These are phyloP conservation scores for Nepenthes gracilis DNA, from an alignment of 148 eudicot species.

Conservation along the genomic window DNA sequence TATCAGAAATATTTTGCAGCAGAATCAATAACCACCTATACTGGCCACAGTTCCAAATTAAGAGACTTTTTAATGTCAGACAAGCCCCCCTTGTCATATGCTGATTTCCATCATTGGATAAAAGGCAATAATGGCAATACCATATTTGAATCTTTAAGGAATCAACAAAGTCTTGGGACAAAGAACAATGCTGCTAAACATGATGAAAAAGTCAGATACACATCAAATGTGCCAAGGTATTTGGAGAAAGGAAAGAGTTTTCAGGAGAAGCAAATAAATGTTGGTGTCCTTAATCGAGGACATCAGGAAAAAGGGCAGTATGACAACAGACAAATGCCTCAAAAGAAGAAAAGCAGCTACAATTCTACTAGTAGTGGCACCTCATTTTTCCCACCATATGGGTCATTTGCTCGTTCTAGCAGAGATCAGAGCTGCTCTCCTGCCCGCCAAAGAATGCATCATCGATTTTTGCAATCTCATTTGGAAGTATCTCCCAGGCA, in stretches of 20 bases:
- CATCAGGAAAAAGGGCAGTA: slow-evolving; percentile 65
- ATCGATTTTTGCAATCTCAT: slow-evolving; percentile 24
- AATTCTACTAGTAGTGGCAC: slow-evolving; percentile 52
- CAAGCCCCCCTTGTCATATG: slow-evolving; percentile 28
- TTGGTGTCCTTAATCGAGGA: slow-evolving; percentile 84
- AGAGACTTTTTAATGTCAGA: slow-evolving; percentile 39
- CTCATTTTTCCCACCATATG: slow-evolving; percentile 42
- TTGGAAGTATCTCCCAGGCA: slow-evolving; percentile 21
- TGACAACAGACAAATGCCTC: slow-evolving; percentile 18
- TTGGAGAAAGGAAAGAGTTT: slow-evolving; percentile 52
- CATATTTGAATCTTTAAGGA: slow-evolving; percentile 19
- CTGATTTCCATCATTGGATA: slow-evolving; percentile 43
- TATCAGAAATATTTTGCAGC: slow-evolving; percentile 11
- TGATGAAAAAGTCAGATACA: slow-evolving; percentile 76
- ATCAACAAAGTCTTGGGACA: slow-evolving; percentile 18
- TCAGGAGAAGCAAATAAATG: slow-evolving; percentile 53
- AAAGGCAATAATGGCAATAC: slow-evolving; percentile 21
- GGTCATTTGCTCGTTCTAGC: slow-evolving; percentile 45
- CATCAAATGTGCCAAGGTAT: slow-evolving; percentile 71
- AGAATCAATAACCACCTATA: slow-evolving; percentile 19
- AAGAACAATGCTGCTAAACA: slow-evolving; percentile 22
- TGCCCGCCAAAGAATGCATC: slow-evolving; percentile 23
- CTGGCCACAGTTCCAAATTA: slow-evolving; percentile 32
- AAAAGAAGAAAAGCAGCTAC: slow-evolving; percentile 8
- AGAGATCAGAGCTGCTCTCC: slow-evolving; percentile 37